Conservation (phyloP, 805 yeast species). For the Suhomyces sp. region DNA sequence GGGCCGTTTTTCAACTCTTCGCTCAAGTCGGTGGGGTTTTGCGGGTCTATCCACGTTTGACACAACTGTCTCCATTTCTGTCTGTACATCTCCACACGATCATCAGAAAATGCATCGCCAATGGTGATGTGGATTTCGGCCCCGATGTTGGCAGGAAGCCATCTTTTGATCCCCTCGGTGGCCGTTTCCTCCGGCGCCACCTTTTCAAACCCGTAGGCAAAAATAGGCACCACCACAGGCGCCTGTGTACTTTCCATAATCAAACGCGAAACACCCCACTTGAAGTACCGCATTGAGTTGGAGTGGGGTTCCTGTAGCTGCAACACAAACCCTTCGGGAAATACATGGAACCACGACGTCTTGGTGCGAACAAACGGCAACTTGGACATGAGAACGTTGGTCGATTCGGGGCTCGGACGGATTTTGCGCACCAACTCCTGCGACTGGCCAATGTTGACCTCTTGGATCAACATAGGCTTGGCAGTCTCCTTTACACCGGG, state of each 20-base stretch:
- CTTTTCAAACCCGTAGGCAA: slow-evolving; percentile 80
- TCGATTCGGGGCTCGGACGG: slow-evolving; percentile 28
- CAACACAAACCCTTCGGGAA: slow-evolving; percentile 92
- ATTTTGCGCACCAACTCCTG: slow-evolving; percentile 18
- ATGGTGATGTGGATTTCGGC: slow-evolving; percentile 64
- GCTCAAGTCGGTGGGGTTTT: slow-evolving; percentile 56
- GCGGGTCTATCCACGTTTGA: slow-evolving; percentile 47
- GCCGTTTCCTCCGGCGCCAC: slow-evolving; percentile 72
- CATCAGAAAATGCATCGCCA: slow-evolving; percentile 69
- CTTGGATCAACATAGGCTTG: slow-evolving; percentile 40
- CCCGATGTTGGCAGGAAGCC: slow-evolving; percentile 62
- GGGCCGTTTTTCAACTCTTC: slow-evolving; percentile 59
- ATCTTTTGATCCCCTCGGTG: slow-evolving; percentile 51
- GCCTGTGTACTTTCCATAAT: slow-evolving; percentile 77
- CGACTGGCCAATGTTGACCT: slow-evolving; percentile 22
- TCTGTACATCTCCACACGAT: slow-evolving; percentile 57
- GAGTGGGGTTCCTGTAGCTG: slow-evolving; percentile 76
- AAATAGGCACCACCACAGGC: slow-evolving; percentile 87
- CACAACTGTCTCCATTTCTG: slow-evolving; percentile 67
- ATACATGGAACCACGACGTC: slow-evolving; percentile 89
- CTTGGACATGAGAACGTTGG: slow-evolving; percentile 23
- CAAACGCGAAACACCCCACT: slow-evolving; percentile 90
- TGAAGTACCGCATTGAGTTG: slow-evolving; percentile 89
- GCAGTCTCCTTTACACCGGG: slow-evolving; percentile 27
- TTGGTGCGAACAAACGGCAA: slow-evolving; percentile 58